Base-by-base conservation (phyloP, 371 early-diverging fungal species). In the Basidiobolus meristosporus region DNA sequence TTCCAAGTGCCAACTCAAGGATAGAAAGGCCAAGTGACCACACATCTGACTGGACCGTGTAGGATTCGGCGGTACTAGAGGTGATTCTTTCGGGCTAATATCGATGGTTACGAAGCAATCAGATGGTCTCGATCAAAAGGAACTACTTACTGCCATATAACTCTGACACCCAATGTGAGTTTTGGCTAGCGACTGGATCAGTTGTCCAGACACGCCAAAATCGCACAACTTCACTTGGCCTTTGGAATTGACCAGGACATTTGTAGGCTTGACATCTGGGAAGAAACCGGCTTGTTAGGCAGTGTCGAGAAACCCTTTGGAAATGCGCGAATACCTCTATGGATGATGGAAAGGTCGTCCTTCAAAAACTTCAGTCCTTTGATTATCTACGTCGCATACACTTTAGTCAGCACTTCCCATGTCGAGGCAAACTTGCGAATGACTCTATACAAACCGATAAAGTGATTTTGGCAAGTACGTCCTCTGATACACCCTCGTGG, bases 151-250 rank as follows among this genome's bases (percentile, higher is more conserved):
- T 7, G 90, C 88, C 90, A 92, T 89, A 51, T 90, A 92, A 51
- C 81, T 79, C 56, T 89, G 89, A 53, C 89, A 87, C 1, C 90
- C 93, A 44, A 89, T 81, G 45, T 88, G 81, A 1, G 93, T 92
- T 57, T 83, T 88, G 31, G 90, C 93, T 51, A 88, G 56, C 11
- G 88, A 88, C 56, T 79, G 75, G 30, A 77, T 73, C 28, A 92
- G 63, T 55, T 90, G 82, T 6, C 93, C 93, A 9, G 79, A 77
- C 2, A 82, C 79, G 41, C 85, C 82, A 59, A 82, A 81, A 57
- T 95, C 95, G 59, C 92, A 91, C 32, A 95, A 60, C 54, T 91
- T 95, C 31, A 95, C 80, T 47, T 91, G 71, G 32, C 91, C 95
- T 40, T 62, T 54, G 12, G 58, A 48, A 59, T 89, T 90, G 36